Conservation (phyloP, 306 rosid species). For the Cucurbita maxima region DNA sequence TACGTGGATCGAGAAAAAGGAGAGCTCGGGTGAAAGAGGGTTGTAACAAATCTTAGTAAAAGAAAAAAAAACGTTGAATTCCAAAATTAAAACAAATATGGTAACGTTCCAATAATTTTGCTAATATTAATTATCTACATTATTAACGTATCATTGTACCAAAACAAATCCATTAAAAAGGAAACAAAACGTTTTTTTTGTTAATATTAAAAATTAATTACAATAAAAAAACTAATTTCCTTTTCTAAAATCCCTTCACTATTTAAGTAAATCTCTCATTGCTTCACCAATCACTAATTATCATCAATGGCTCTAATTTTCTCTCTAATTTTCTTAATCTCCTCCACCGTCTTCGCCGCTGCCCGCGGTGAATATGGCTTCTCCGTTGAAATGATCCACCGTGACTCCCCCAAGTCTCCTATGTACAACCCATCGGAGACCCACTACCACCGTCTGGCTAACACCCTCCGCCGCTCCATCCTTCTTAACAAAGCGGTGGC, state of each 20-base stretch:
- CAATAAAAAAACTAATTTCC: not conserved
- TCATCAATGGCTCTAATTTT: not conserved
- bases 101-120: not conserved
- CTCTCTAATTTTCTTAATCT: not conserved
- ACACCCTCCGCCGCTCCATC: slow-evolving; percentile 24
- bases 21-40: too few relatives aligned
- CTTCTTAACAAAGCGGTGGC: not conserved
- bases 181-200: not conserved
- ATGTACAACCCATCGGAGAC: slow-evolving; percentile 16
- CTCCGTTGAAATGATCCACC: slow-evolving; percentile 33
- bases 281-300: not conserved
- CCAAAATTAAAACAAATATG: too few relatives aligned
- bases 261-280: not conserved
- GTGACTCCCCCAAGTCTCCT: slow-evolving; percentile 38
- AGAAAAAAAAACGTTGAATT: too few relatives aligned
- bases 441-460: slow-evolving; percentile 9
- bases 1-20: too few relatives aligned
- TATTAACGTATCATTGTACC: not conserved
- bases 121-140: not conserved
- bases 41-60: too few relatives aligned
- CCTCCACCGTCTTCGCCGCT: not conserved
- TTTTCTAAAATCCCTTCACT: not conserved
- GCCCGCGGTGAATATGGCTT: not conserved
- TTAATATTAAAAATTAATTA: not conserved
- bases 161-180: not conserved